Conservation (phyloP, 108 stramenopile genomes). For the Conticribra weissflogii region DNA sequence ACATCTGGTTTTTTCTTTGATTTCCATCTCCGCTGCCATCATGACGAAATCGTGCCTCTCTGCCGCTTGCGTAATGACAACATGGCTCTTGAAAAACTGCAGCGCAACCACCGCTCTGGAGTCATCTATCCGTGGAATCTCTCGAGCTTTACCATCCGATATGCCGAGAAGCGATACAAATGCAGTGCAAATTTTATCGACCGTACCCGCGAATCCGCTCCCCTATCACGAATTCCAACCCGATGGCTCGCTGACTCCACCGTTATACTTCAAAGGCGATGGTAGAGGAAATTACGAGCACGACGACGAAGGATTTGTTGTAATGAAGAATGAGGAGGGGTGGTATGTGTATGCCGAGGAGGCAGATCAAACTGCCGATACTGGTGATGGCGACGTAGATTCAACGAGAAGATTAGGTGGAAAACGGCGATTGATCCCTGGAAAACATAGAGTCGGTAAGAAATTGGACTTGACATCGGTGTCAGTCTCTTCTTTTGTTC, state of each 20-base stretch:
- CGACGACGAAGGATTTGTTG: constrained; percentile 1
- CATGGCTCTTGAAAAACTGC: too few relatives aligned
- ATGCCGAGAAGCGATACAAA: too few relatives aligned
- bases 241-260: constrained; percentile 12
- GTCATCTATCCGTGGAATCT: too few relatives aligned
- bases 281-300: constrained; percentile 4
- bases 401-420: not conserved
- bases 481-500: too few relatives aligned
- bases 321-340: constrained; percentile 4
- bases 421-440: not conserved
- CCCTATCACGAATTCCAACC: constrained; percentile 9
- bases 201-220: constrained; percentile 17
- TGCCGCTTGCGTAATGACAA: too few relatives aligned
- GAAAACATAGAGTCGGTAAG: too few relatives aligned
- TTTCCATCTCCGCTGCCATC: too few relatives aligned
- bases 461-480: too few relatives aligned
- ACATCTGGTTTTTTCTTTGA: too few relatives aligned
- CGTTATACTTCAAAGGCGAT: constrained; percentile 7
- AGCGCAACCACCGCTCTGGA: too few relatives aligned
- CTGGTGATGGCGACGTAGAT: not conserved
- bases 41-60: too few relatives aligned
- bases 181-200: constrained; percentile 8
- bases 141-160: too few relatives aligned
- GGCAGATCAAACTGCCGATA: not conserved
- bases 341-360: constrained; percentile 16